Percentiles rank a stretch among this genome's conserved stretches.
Evolutionary conservation across 1,284 basidiomycete genomes (phyloP).

Genomic region (Salmacisia buchloeana): DNA sequence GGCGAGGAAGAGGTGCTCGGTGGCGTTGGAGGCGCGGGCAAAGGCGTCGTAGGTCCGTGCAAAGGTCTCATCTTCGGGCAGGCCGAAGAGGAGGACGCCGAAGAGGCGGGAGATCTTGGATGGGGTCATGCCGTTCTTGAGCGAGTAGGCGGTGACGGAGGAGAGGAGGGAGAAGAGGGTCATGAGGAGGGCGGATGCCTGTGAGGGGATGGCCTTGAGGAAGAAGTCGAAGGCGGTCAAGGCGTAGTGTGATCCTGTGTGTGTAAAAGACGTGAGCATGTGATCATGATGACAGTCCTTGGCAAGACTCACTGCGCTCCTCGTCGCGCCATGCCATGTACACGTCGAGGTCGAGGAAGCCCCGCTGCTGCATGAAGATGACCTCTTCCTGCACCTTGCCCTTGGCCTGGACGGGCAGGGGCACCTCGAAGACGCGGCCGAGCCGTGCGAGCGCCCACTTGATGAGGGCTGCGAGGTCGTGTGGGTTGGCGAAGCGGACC

Average conservation of each 20-base stretch:
- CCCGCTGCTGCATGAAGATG: constrained; percentile 44
- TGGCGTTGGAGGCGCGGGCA: constrained; percentile 41
- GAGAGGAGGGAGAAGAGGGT: constrained; percentile 44
- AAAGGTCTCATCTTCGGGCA: constrained; percentile 48
- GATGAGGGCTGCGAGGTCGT: constrained; percentile 46
- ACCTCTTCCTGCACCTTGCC: constrained; percentile 35
- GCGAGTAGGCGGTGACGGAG: constrained; percentile 40
- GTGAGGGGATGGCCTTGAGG: constrained; percentile 20
- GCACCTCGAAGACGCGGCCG: constrained; percentile 41
- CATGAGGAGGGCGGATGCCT: constrained; percentile 29
- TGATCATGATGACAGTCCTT: too few relatives aligned
- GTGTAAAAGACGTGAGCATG: background rate
- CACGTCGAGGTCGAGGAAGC: constrained; percentile 39
- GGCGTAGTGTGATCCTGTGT: constrained; percentile 17
- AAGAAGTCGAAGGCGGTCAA: constrained; percentile 27
- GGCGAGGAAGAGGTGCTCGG: constrained; percentile 44
- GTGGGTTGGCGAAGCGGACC: constrained; percentile 39
- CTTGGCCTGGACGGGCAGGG: constrained; percentile 19
- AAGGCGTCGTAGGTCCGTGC: constrained; percentile 43
- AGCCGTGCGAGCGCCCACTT: constrained; percentile 48
- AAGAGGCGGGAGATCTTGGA: constrained; percentile 38
- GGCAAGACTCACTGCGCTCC: constrained; percentile 24
- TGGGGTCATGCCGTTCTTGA: constrained; percentile 49
- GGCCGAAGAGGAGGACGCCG: constrained; percentile 41
- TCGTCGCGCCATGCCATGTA: constrained; percentile 43